phyloP scores from a whole-genome alignment of 768 basidiomycete genomes.

The Mycena galericulata region DNA sequence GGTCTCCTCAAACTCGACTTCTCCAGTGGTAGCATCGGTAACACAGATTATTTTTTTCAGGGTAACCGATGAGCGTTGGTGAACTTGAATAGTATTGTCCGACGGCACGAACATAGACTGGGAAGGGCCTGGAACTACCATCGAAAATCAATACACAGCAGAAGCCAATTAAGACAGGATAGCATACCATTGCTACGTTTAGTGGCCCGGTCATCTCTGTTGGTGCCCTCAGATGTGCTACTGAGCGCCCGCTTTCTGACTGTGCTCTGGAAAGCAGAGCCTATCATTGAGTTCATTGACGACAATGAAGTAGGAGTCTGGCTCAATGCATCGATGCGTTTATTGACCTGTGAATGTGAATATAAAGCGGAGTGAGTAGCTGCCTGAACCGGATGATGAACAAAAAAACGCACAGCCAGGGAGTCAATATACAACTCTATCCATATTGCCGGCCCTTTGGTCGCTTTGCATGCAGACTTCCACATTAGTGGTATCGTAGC shows the following conservation, averaged over 20 bases:
- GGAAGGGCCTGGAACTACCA: neutral
- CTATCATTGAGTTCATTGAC: neutral
- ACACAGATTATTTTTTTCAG: neutral
- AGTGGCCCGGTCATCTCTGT: neutral
- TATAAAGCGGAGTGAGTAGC: neutral
- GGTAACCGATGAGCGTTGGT: neutral
- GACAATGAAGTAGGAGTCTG: neutral
- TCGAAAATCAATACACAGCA: neutral
- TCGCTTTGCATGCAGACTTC: neutral
- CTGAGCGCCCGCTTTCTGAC: neutral
- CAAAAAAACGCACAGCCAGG: neutral
- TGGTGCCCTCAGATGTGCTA: neutral
- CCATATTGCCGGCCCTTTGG: neutral
- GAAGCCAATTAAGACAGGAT: neutral
- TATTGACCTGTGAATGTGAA: neutral
- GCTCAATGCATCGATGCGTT: neutral
- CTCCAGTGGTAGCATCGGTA: neutral
- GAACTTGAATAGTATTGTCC: neutral
- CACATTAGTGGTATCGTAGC: neutral
- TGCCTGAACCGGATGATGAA: neutral
- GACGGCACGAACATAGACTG: neutral
- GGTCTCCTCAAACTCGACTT: neutral
- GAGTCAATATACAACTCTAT: neutral
- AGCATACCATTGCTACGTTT: neutral
- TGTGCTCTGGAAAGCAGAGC: neutral